phyloP scores from a whole-genome alignment of 805 yeast genomes.

The Hanseniaspora nectarophila region DNA sequence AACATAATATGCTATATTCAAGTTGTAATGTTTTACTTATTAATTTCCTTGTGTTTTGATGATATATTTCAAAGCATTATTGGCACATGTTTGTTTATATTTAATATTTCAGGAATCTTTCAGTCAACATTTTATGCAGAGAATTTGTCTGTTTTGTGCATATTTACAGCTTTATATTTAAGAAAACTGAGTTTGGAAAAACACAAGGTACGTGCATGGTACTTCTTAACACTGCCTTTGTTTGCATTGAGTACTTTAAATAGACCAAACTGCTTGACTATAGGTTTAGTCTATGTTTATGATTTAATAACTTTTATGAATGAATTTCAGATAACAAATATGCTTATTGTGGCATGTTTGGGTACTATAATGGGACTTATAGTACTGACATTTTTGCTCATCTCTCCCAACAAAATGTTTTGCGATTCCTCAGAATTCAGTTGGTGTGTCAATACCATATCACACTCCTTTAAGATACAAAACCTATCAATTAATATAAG shows the following conservation, averaged over 20 bases:
- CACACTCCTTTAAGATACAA: background rate
- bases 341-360: background rate
- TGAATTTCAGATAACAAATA: background rate
- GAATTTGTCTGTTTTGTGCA: background rate
- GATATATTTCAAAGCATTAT: background rate
- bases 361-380: background rate
- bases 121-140: conserved; percentile 9
- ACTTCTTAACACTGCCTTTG: background rate
- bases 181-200: background rate
- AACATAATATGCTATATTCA: background rate
- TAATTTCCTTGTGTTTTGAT: background rate
- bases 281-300: background rate
- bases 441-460: background rate
- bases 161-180: background rate
- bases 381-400: background rate
- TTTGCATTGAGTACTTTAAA: conserved; percentile 3
- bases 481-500: conserved; percentile 22
- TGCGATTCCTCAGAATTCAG: background rate
- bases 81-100: background rate
- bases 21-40: background rate
- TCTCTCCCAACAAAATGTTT: background rate
- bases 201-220: background rate
- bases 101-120: conserved; percentile 5
- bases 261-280: conserved; percentile 1
- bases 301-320: background rate